Evolutionary conservation across 1,139 yeast genomes (phyloP), one percentile per base, ranked within the genome.

Genomic region (Saccharomyces hybrid): DNA sequence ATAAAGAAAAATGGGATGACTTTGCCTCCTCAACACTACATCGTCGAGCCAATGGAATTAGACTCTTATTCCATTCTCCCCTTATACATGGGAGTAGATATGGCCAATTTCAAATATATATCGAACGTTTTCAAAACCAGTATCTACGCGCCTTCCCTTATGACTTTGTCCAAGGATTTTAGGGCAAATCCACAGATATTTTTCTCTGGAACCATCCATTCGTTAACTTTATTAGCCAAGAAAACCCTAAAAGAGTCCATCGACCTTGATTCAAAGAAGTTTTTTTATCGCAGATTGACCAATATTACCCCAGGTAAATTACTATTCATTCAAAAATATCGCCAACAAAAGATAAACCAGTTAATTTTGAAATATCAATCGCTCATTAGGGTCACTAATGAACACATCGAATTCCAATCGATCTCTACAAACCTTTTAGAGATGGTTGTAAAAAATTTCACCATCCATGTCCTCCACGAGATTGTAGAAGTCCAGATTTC

Each of bases 331-430:
- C 56, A 51, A 34, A 57, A 53, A 20, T 61, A 58, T 55, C 58
- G 56, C 46, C 51, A 51, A 23, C 34, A 53, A n/a, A 59, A 61
- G 41, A 41, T 66, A 6, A 54, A 52, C 26, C 47, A 58, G 11
- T 51, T 68, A 5, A 68, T 67, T 69, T 52, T 60, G 44, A 61
- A 65, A 54, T 58, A 61, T 46, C 66, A 63, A 42, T 61, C 68
- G 16, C 63, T 59, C 46, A 61, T 68, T 34, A 57, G 59, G 32
- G 50, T 65, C 1, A 59, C 59, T 3, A 53, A 55, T 9, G 51
- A 55, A 13, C 54, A 51, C 23, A 52, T 64, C 27, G 65, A 63
- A 47, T 63, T 64, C 46, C 68, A 64, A 49, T 57, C 68, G 3
- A 53, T 57, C 1, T 64, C 66, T 9, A 47, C 55, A 8, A 53